Percentiles rank a stretch among this genome's conserved stretches.
Conservation (phyloP, 192 early-diverging fungal species). For the Coemansia erecta region DNA sequence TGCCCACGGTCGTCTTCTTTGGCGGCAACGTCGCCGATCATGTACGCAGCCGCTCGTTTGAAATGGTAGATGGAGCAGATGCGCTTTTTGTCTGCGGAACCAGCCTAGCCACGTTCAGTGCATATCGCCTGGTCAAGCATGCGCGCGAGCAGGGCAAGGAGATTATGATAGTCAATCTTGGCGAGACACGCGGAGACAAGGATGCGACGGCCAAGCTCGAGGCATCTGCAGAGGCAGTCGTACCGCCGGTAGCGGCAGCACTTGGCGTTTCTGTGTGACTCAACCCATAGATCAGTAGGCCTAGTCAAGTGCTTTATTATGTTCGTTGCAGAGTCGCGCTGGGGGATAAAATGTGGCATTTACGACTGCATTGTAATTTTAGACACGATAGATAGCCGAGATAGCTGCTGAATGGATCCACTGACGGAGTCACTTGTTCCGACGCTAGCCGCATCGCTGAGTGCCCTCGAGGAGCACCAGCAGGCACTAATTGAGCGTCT, state of each 20-base stretch:
- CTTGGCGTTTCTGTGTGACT: conserved; percentile 9
- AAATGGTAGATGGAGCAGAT: conserved; percentile 59
- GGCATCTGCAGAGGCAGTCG: conserved; percentile 25
- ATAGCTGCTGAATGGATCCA: conserved; percentile 11
- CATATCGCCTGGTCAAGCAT: conserved; percentile 69
- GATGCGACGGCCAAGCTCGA: conserved; percentile 39
- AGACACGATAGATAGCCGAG: neutral
- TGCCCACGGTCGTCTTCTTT: conserved; percentile 86
- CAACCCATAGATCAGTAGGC: neutral
- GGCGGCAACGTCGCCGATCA: conserved; percentile 72
- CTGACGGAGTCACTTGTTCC: conserved; percentile 17
- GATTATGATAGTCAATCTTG: conserved; percentile 71
- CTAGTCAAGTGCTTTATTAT: neutral
- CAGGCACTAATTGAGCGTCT: conserved; percentile 17
- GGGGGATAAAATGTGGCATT: neutral
- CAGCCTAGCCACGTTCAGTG: conserved; percentile 80
- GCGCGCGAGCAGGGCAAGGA: conserved; percentile 61
- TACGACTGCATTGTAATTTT: neutral
- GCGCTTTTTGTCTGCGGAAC: conserved; percentile 78
- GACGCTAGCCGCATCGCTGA: conserved; percentile 24
- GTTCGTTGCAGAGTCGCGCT: neutral
- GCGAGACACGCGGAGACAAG: conserved; percentile 70
- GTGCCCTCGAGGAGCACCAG: conserved; percentile 32
- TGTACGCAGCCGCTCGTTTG: conserved; percentile 57
- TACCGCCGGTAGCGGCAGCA: conserved; percentile 17